Base-by-base conservation (phyloP, 371 early-diverging fungal species). In the Syncephalastrum racemosum region DNA sequence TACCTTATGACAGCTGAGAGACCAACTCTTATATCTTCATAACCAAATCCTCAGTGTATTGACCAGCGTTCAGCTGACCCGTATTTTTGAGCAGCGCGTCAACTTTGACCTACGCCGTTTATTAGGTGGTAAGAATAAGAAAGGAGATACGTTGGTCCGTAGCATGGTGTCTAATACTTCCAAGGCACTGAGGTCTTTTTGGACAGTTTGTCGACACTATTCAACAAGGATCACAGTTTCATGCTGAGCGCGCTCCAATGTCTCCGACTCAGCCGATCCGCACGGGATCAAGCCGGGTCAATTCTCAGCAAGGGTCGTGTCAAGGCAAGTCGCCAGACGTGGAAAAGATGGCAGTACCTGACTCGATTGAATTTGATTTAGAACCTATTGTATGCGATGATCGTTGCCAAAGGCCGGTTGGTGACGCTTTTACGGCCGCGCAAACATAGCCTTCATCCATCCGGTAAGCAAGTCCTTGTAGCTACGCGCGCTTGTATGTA, bases 71-170 rank as follows among this genome's bases (percentile, higher is more conserved):
- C 96, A 96, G 66, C 73, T 97, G 59, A 87, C 86, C 10, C 74
- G 78, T 48, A 94, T 96, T 46, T 96, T 96, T 60, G 89, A 93
- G 49, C 86, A 91, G 59, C 80, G 92, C 3, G 81, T 80, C 46
- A 96, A 93, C 70, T 96, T 90, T 77, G 98, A 97, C 75, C 70
- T 97, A 47, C 79, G 98, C 42, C 82, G 88, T 60, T 63, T 94
- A 27, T 66, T 95, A 16, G 81, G 82, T 56, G 89, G 88, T 77
- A 58, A 54, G 24, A 10, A 31, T 10, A 7, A 31, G 10, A 31
- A 10, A 31, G 12, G 8, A 31, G 2, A 12, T 12, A 2, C 10
- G 2, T 31, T 8, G 27, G 27, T 6, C 2, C 10, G 12, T 10
- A 0, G 36, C 2, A 12, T 31, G 5, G 3, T 45, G 15, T 1